Percentiles rank a stretch among this genome's conserved stretches.
phyloP scores from a whole-genome alignment of 805 yeast genomes.

The Candida taoyuanica region DNA sequence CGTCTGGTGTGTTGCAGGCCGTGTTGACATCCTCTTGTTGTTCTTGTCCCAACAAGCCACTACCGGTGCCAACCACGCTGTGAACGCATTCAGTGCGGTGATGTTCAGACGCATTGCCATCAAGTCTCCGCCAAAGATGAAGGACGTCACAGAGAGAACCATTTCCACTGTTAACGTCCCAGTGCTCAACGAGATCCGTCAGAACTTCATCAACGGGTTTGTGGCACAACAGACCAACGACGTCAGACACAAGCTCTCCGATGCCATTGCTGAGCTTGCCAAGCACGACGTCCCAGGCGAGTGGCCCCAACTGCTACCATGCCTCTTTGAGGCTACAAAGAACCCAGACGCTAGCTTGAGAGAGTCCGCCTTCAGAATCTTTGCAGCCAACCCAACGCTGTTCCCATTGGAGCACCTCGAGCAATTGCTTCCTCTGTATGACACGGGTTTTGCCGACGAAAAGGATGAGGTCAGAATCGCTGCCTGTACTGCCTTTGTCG shows the following conservation, averaged over 20 bases:
- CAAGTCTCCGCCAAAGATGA: constrained; percentile 65
- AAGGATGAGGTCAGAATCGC: constrained; percentile 85
- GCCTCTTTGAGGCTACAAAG: constrained; percentile 62
- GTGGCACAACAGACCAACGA: constrained; percentile 59
- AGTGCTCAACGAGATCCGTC: constrained; percentile 58
- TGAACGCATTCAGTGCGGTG: constrained; percentile 76
- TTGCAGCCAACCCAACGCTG: constrained; percentile 77
- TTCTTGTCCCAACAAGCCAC: constrained; percentile 81
- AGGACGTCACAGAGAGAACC: constrained; percentile 68
- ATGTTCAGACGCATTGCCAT: constrained; percentile 83
- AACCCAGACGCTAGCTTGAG: constrained; percentile 60
- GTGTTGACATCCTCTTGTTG: constrained; percentile 64
- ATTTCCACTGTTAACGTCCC: constrained; percentile 62
- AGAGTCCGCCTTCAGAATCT: constrained; percentile 87
- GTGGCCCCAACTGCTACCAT: constrained; percentile 80
- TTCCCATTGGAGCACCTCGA: constrained; percentile 55
- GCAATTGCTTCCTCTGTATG: constrained; percentile 64
- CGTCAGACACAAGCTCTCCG: constrained; percentile 88
- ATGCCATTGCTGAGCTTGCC: constrained; percentile 91
- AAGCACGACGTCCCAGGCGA: constrained; percentile 51
- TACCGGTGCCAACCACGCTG: constrained; percentile 52
- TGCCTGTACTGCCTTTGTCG: constrained; percentile 88
- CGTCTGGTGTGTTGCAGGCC: constrained; percentile 69
- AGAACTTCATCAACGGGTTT: constrained; percentile 69
- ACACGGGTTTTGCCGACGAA: constrained; percentile 73